Evolutionary conservation across 2,329 filamentous ascomycete species (phyloP).

Genomic region (Penicillium hordei): DNA sequence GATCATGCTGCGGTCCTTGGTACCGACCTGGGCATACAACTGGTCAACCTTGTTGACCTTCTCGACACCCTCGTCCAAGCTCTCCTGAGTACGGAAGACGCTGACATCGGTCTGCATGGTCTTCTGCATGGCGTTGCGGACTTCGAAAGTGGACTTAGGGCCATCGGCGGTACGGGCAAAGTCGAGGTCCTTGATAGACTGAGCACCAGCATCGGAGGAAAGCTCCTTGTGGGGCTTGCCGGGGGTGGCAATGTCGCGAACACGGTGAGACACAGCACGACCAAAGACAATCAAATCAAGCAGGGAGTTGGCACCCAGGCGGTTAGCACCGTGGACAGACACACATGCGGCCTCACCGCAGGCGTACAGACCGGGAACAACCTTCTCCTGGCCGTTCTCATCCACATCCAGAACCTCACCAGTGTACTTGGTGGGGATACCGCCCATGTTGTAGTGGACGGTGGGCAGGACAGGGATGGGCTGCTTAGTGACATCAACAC

Average conservation of each 20-base stretch:
- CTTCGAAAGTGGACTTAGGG: conserved; percentile 81
- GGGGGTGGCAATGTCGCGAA: conserved; percentile 89
- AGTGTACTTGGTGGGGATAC: conserved; percentile 96
- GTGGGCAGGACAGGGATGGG: conserved; percentile 95
- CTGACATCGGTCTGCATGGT: conserved; percentile 96
- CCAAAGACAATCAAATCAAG: conserved; percentile 97
- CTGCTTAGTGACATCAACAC: conserved; percentile 95
- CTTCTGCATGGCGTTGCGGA: conserved; percentile 93
- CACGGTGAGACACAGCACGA: conserved; percentile 93
- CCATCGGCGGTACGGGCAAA: conserved; percentile 79
- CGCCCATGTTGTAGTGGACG: conserved; percentile 99
- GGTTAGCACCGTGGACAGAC: conserved; percentile 97
- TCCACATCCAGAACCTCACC: conserved; percentile 93
- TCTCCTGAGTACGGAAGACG: conserved; percentile 94
- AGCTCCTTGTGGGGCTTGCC: conserved; percentile 77
- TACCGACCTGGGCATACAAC: conserved; percentile 78
- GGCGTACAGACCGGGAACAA: conserved; percentile 92
- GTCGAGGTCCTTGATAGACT: conserved; percentile 84
- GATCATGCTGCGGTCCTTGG: conserved; percentile 99
- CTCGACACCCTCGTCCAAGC: conserved; percentile 86
- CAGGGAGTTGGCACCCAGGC: conserved; percentile 95
- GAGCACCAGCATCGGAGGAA: conserved; percentile 80
- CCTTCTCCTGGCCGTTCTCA: conserved; percentile 80
- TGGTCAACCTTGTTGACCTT: conserved; percentile 84
- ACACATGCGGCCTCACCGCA: conserved; percentile 97